A percentile compares a stretch with the other conserved stretches of the same genome.
Conservation (phyloP, 169 alveolate species). For the Ichthyophthirius multifiliis region DNA sequence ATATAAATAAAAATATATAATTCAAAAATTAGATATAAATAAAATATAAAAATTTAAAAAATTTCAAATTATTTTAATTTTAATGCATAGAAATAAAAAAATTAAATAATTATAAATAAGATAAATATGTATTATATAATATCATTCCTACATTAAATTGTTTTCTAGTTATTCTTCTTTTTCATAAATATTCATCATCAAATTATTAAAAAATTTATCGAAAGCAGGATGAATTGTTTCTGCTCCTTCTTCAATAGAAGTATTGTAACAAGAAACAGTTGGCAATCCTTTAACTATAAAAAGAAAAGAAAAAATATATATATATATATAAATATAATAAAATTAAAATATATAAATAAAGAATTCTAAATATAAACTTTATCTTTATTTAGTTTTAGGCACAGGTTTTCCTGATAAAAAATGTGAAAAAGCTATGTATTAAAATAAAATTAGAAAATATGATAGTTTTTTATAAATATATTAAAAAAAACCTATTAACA, state of each 20-base stretch:
- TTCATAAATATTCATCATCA: slow-evolving; percentile 25
- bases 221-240: slow-evolving; percentile 32
- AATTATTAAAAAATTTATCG: slow-evolving; percentile 21
- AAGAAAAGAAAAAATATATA: too few relatives aligned
- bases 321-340: too few relatives aligned
- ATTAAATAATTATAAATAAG: too few relatives aligned
- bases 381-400: slow-evolving; percentile 16
- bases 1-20: too few relatives aligned
- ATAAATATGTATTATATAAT: too few relatives aligned
- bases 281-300: background rate
- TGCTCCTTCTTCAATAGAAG: slow-evolving; percentile 32
- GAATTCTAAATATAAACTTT: too few relatives aligned
- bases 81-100: too few relatives aligned
- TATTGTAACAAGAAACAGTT: slow-evolving; percentile 9
- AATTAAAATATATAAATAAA: too few relatives aligned
- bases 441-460: background rate
- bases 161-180: slow-evolving; percentile 18
- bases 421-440: slow-evolving; percentile 20
- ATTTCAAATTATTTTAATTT: too few relatives aligned
- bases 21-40: too few relatives aligned
- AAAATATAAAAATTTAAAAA: too few relatives aligned
- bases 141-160: slow-evolving; percentile 9
- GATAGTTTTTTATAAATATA: background rate
- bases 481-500: background rate
- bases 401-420: slow-evolving; percentile 31